Evolutionary conservation across 176 grass and related monocot genomes (phyloP).

Genomic region (Paspalum vaginatum): DNA sequence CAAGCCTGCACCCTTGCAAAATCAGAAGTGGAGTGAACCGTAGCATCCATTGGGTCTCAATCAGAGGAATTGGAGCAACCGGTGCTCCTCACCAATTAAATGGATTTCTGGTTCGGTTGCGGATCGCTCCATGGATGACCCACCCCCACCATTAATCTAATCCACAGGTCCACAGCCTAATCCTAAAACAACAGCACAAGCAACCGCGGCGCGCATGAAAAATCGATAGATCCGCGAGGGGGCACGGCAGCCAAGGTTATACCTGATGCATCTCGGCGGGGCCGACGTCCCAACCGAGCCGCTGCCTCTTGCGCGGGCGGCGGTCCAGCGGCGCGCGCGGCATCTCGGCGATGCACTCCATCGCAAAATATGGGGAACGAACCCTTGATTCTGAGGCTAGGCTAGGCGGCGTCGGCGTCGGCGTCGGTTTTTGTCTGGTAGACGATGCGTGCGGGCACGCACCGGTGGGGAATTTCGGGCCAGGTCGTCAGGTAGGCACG

Average conservation of each 20-base stretch:
- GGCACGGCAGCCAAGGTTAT: neutral
- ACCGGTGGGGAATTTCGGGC: neutral
- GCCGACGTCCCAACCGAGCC: conserved; percentile 79
- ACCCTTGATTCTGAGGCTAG: neutral
- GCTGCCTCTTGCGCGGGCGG: conserved; percentile 82
- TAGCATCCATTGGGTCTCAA: too few relatives aligned
- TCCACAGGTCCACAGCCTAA: neutral
- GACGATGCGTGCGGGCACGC: neutral
- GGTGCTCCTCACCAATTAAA: too few relatives aligned
- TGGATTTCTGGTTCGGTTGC: too few relatives aligned
- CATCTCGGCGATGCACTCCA: conserved; percentile 85
- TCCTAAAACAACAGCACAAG: neutral
- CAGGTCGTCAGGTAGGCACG: neutral
- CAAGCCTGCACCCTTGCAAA: too few relatives aligned
- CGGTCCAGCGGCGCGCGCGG: conserved; percentile 70
- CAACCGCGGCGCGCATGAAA: neutral
- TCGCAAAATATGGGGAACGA: conserved; percentile 14
- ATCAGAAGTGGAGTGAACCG: too few relatives aligned
- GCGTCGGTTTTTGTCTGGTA: neutral
- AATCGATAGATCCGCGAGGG: neutral
- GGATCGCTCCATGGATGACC: too few relatives aligned
- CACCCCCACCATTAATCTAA: too few relatives aligned
- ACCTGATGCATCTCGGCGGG: conserved; percentile 68
- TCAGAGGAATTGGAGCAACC: too few relatives aligned
- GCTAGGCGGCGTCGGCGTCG: neutral